Evolutionary conservation across 371 early-diverging fungal genomes (phyloP).

Genomic region (Mucor indicus): DNA sequence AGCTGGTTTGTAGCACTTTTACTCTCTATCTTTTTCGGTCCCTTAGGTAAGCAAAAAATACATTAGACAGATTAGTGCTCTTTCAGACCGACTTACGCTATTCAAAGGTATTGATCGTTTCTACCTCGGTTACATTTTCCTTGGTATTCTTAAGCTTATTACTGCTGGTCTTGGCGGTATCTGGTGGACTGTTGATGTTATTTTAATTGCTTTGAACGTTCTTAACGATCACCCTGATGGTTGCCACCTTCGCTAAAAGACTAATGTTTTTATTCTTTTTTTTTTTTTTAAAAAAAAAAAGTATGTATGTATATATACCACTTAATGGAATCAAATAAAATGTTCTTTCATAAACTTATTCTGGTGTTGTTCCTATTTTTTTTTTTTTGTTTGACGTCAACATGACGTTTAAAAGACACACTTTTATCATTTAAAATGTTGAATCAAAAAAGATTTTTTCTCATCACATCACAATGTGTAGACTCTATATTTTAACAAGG

Average conservation of each 20-base stretch:
- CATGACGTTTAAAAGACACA: neutral
- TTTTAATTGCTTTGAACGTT: constrained; percentile 44
- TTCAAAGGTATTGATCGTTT: constrained; percentile 56
- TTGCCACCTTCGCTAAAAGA: constrained; percentile 29
- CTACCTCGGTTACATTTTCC: constrained; percentile 59
- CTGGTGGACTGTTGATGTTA: constrained; percentile 46
- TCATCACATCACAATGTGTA: no score
- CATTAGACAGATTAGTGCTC: neutral
- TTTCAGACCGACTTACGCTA: neutral
- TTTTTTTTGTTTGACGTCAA: constrained; percentile 3
- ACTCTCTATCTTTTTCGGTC: constrained; percentile 48
- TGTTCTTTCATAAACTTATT: no score
- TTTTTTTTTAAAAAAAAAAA: no score
- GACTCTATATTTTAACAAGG: no score
- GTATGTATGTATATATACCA: no score
- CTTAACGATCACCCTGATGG: constrained; percentile 44
- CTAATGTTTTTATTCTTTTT: no score
- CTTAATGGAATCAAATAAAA: neutral
- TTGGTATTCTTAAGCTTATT: constrained; percentile 42
- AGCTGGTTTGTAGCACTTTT: constrained; percentile 46
- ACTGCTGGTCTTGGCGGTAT: constrained; percentile 51
- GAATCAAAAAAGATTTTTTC: no score
- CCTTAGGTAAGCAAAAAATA: constrained; percentile 36
- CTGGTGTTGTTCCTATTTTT: neutral
- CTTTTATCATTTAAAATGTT: no score